phyloP scores from a whole-genome alignment of 768 basidiomycete genomes.

The Collybia nuda region DNA sequence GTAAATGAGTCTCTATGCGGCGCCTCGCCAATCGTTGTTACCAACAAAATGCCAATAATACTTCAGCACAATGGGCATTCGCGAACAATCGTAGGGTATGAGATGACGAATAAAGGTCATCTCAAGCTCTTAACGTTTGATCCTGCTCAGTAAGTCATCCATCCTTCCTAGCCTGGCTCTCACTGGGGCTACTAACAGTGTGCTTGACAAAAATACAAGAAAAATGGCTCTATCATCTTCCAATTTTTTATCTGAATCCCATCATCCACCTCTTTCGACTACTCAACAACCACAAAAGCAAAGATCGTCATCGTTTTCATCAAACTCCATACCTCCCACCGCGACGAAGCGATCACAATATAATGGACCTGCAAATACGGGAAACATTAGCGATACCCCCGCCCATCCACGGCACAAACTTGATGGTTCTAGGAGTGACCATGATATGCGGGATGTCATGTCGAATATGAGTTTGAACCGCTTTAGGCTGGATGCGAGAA shows the following conservation, averaged over 20 bases:
- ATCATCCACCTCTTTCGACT: not conserved
- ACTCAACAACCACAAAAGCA: slow-evolving; percentile 2
- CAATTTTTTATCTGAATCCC: not conserved
- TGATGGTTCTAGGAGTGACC: no score
- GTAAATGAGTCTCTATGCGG: slow-evolving; percentile 53
- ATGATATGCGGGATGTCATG: no score
- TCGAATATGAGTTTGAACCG: slow-evolving; percentile 3
- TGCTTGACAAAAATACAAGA: slow-evolving; percentile 3
- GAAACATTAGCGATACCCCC: no score
- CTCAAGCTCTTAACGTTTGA: slow-evolving; percentile 77
- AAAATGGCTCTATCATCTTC: slow-evolving; percentile 7
- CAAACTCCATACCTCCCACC: no score
- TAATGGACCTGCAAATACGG: no score
- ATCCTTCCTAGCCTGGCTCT: not conserved
- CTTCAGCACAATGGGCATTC: slow-evolving; percentile 87
- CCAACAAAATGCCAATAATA: slow-evolving; percentile 77
- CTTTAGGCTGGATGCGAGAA: slow-evolving; percentile 15
- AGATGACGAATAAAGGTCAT: slow-evolving; percentile 55
- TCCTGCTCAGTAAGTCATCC: slow-evolving; percentile 56
- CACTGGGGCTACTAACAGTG: slow-evolving; percentile 7
- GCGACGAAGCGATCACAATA: no score
- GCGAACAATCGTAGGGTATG: slow-evolving; percentile 83
- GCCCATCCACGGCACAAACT: no score
- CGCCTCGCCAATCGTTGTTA: slow-evolving; percentile 51
- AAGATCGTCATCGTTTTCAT: no score